Evolutionary conservation across 1,284 basidiomycete species (phyloP), one percentile per base, ranked within the genome.

Genomic region (Lentinula novae-zelandiae): DNA sequence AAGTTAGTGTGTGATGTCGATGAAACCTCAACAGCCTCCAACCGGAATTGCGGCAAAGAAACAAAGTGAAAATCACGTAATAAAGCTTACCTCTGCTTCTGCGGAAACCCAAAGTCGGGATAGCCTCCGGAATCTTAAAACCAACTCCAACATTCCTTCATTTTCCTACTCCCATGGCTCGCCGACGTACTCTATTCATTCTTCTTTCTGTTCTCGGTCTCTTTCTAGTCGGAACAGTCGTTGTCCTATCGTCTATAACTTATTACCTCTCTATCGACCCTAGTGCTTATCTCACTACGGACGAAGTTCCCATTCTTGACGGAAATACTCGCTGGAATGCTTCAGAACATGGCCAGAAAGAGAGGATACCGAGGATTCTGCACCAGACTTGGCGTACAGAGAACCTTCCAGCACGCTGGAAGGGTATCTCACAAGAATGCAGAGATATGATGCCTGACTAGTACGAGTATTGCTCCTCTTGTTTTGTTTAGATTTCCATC

Each of bases 351-450:
- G 81, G 78, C 53, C 78, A 80, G 63, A 76, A 83, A 51, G 88
- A 95, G 69, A 85, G 82, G 67, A 90, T 98, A 48, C 96, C 96
- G 1, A 85, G 94, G 56, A 93, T 99, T 67, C 87, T 99, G 58
- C 96, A 99, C 76, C 96, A 98, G 82, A 99, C 97, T 20, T 99
- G 96, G 96, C 98, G 97, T 79, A 89, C 90, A 17, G 89, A 96
- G 64, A 84, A 82, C 0, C 80, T 99, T 22, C 97, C 97, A 4
- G 77, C 83, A 44, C 83, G 86, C 64, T 99, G 96, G 96, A 84
- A 85, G 66, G 80, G 77, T 57, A 81, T 93, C 46, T 95, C 92
- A 53, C 81, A 90, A 72, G 85, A 81, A 50, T 96, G 94, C 75
- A 83, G 89, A 63, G 85, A 91, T 67, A 88, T 95, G 81, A 94